phyloP scores from a whole-genome alignment of 2,329 filamentous ascomycete species.

The Exophiala oligosperma region DNA sequence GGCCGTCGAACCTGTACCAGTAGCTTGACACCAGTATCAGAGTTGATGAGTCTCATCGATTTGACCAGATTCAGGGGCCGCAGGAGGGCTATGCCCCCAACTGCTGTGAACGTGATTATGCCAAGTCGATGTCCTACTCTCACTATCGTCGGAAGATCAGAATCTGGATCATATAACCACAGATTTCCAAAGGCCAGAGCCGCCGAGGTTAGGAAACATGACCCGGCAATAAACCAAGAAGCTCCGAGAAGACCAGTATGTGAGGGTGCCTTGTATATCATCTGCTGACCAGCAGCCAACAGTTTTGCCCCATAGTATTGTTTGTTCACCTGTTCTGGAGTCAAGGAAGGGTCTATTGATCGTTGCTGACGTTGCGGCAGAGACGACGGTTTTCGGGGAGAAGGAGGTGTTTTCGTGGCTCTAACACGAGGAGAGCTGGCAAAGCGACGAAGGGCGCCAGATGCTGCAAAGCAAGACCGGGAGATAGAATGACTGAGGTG shows the following conservation, averaged over 20 bases:
- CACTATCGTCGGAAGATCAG: slow-evolving; percentile 15
- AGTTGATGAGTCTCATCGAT: slow-evolving; percentile 17
- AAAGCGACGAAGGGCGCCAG: slow-evolving; percentile 7
- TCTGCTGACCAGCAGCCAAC: slow-evolving; percentile 14
- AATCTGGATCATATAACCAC: slow-evolving; percentile 10
- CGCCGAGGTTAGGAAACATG: slow-evolving; percentile 10
- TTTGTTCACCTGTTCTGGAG: slow-evolving; percentile 11
- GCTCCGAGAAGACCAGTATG: slow-evolving; percentile 19
- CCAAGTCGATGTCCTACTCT: slow-evolving; percentile 16
- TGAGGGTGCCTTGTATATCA: slow-evolving; percentile 20
- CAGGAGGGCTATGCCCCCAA: slow-evolving; percentile 16
- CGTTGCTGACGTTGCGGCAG: not conserved
- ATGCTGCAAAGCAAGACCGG: slow-evolving; percentile 4
- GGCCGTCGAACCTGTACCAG: slow-evolving; percentile 20
- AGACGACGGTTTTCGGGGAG: not conserved
- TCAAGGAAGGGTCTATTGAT: slow-evolving; percentile 1
- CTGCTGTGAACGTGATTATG: slow-evolving; percentile 16
- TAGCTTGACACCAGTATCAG: slow-evolving; percentile 16
- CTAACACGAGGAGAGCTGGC: slow-evolving; percentile 7
- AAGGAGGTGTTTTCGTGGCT: not conserved
- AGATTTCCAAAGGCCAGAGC: slow-evolving; percentile 17
- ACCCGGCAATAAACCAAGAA: slow-evolving; percentile 17
- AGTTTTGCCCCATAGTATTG: slow-evolving; percentile 21
- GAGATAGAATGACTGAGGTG: slow-evolving; percentile 5
- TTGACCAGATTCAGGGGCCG: slow-evolving; percentile 18